Percentiles rank a stretch among this genome's conserved stretches.
phyloP scores from a whole-genome alignment of 345 rosid genomes.

The Murraya paniculata region DNA sequence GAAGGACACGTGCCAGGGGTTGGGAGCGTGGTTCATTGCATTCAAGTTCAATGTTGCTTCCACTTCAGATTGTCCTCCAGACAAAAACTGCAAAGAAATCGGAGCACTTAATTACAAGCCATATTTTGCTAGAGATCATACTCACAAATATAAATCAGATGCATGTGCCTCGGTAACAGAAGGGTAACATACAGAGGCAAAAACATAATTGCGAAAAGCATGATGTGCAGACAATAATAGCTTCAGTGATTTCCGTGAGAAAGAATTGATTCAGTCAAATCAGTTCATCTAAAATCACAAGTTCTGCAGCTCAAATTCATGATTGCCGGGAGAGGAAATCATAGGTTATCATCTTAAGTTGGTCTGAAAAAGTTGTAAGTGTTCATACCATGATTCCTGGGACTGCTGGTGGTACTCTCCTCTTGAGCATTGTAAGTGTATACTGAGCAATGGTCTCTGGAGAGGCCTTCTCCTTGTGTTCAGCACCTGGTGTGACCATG shows the following conservation, averaged over 20 bases:
- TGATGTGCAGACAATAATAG: background rate
- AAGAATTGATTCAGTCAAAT: background rate
- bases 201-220: background rate
- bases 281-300: background rate
- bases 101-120: background rate
- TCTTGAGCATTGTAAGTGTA: conserved; percentile 87
- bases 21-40: conserved; percentile 96
- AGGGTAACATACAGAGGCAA: background rate
- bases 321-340: background rate
- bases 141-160: background rate
- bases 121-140: background rate
- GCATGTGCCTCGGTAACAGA: background rate
- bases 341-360: background rate
- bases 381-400: conserved; percentile 87
- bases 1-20: conserved; percentile 99
- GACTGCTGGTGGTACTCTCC: conserved; percentile 97
- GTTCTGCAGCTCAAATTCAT: background rate
- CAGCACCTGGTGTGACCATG: conserved; percentile 99
- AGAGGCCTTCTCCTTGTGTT: conserved; percentile 84
- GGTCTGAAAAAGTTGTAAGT: conserved; percentile 2
- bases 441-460: conserved; percentile 85
- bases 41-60: conserved; percentile 93
- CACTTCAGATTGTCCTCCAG: conserved; percentile 96
- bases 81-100: conserved; percentile 63
- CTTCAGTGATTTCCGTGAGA: background rate